Conservation (phyloP, 495 filamentous ascomycete genomes). For the Lichina pygmaea region DNA sequence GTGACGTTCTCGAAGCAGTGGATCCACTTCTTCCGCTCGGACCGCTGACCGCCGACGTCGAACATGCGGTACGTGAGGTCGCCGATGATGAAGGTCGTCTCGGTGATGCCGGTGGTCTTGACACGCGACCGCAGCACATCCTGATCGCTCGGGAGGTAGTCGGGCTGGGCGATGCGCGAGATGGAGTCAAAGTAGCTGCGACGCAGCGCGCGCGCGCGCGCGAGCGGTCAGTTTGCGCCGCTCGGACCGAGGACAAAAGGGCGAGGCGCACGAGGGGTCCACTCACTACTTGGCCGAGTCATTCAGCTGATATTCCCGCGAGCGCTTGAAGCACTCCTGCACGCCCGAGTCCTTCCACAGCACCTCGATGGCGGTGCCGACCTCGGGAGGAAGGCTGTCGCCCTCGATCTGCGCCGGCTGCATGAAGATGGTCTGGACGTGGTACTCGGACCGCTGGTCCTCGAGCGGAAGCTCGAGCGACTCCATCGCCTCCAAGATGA, state of each 20-base stretch:
- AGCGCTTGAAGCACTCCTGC: constrained; percentile 84
- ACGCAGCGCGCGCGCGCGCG: constrained; percentile 2
- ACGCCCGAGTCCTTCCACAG: constrained; percentile 90
- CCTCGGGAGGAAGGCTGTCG: constrained; percentile 80
- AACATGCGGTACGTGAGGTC: constrained; percentile 98
- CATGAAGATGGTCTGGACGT: constrained; percentile 91
- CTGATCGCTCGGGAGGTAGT: constrained; percentile 93
- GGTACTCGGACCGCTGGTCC: constrained; percentile 69
- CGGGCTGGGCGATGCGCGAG: constrained; percentile 65
- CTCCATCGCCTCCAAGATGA: constrained; percentile 91
- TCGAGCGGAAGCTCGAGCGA: constrained; percentile 72
- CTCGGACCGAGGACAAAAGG: not conserved
- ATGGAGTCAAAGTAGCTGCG: constrained; percentile 91
- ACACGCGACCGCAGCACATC: constrained; percentile 94
- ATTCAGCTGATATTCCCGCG: constrained; percentile 89
- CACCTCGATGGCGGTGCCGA: constrained; percentile 74
- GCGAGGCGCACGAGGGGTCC: constrained; percentile 1
- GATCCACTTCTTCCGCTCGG: constrained; percentile 99
- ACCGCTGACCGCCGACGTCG: constrained; percentile 94
- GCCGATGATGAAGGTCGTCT: constrained; percentile 95
- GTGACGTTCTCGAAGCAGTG: constrained; percentile 99
- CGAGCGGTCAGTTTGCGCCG: too few species aligned
- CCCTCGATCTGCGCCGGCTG: constrained; percentile 87
- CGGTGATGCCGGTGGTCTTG: constrained; percentile 97
- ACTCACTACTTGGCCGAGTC: constrained; percentile 95